These are phyloP conservation scores for Aegilops bicornis DNA, from an alignment of 176 grass and related monocot species.

Conservation along the genomic window DNA sequence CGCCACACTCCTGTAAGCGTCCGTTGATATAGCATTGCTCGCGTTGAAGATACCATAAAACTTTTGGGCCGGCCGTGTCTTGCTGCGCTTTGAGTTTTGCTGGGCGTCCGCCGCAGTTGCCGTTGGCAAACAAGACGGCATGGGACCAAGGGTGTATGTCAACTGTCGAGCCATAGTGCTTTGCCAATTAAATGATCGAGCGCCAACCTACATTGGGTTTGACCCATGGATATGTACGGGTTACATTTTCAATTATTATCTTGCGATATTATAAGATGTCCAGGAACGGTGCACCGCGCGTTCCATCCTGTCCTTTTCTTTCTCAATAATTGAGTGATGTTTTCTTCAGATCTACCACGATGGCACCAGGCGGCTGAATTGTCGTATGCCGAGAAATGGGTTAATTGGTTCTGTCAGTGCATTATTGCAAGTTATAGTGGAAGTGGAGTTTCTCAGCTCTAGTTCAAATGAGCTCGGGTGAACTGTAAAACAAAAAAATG, in stretches of 20 bases:
- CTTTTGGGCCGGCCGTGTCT: no score
- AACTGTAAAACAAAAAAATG: no score
- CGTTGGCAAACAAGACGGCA: background rate
- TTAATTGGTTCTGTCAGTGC: no score
- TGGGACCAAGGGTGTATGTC: background rate
- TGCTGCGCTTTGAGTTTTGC: background rate
- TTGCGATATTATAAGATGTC: background rate
- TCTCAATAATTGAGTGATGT: background rate
- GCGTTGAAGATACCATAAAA: no score
- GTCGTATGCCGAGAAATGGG: background rate
- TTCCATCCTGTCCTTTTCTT: slow-evolving; percentile 6
- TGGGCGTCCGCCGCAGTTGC: background rate
- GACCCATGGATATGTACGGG: background rate
- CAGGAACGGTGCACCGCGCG: no score
- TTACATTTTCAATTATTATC: background rate
- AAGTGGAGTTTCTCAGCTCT: no score
- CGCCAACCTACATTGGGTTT: background rate
- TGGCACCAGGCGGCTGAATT: background rate
- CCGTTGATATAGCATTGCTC: no score
- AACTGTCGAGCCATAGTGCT: background rate
- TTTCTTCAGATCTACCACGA: background rate
- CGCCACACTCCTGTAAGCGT: no score
- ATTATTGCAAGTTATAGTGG: no score
- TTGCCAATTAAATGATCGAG: slow-evolving; percentile 11
- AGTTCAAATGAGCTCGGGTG: no score